A percentile compares a stretch with the other conserved stretches of the same genome.
Conservation (phyloP, 176 grass and related monocot species). For the Themeda triandra region DNA sequence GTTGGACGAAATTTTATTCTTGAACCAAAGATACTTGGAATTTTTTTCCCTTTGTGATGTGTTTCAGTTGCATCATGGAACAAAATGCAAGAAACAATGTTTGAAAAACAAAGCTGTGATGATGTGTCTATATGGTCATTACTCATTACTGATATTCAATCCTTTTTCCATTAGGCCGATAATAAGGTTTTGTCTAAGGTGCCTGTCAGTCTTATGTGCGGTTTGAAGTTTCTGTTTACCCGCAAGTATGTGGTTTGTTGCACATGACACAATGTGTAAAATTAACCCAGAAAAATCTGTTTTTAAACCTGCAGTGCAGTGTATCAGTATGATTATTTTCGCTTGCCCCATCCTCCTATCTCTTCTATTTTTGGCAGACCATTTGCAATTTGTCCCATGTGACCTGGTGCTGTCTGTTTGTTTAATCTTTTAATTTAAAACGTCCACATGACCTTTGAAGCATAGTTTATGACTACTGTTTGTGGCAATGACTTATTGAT, state of each 20-base stretch:
- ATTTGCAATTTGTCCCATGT: background rate
- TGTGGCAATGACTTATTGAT: background rate
- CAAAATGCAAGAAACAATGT: constrained; percentile 11
- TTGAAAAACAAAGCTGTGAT: background rate
- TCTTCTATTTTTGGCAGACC: background rate
- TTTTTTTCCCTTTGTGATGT: background rate
- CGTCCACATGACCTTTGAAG: background rate
- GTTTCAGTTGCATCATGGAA: background rate
- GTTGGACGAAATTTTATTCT: background rate
- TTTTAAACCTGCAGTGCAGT: background rate
- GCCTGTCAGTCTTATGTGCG: background rate
- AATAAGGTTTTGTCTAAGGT: background rate
- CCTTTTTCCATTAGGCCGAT: constrained; percentile 1
- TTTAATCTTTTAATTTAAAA: background rate
- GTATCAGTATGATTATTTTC: background rate
- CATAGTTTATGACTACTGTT: background rate
- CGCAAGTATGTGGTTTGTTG: background rate
- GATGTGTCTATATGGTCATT: background rate
- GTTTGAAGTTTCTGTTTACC: constrained; percentile 2
- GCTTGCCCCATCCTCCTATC: background rate
- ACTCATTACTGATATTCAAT: background rate
- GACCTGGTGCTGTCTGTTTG: background rate
- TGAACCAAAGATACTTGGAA: background rate
- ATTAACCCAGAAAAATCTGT: background rate
- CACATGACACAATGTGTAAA: background rate